Conservation (phyloP, 2,329 filamentous ascomycete species). For the Aspergillus sp. region DNA sequence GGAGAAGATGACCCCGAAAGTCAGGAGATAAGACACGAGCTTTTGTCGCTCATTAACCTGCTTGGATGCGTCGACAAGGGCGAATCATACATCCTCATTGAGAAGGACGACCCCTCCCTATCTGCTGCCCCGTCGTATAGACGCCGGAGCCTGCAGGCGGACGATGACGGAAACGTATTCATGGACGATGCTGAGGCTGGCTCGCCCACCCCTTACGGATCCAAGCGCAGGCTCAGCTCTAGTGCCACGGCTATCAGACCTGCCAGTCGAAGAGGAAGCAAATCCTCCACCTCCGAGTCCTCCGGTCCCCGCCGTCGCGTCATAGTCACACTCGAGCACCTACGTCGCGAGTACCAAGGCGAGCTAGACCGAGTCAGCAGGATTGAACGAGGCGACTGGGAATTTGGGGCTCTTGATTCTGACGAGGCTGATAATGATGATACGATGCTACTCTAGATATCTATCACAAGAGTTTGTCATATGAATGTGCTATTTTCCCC, state of each 20-base stretch:
- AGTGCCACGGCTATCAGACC: slow-evolving; percentile 23
- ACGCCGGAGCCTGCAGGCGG: slow-evolving; percentile 44
- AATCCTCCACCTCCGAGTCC: slow-evolving; percentile 14
- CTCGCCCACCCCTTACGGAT: slow-evolving; percentile 16
- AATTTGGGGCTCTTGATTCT: slow-evolving; percentile 55
- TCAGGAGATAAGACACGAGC: slow-evolving; percentile 63
- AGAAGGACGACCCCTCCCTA: slow-evolving; percentile 37
- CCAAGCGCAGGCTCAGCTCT: slow-evolving; percentile 21
- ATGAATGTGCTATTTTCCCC: slow-evolving; percentile 1
- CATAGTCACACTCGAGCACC: slow-evolving; percentile 80
- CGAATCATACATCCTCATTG: slow-evolving; percentile 71
- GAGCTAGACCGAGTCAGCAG: slow-evolving; percentile 86
- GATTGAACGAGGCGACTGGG: slow-evolving; percentile 87
- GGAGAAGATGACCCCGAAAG: slow-evolving; percentile 50
- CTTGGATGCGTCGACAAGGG: slow-evolving; percentile 79
- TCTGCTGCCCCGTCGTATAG: slow-evolving; percentile 40
- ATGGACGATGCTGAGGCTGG: slow-evolving; percentile 37
- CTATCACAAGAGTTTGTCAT: slow-evolving; percentile 1
- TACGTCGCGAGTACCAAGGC: slow-evolving; percentile 83
- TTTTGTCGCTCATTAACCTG: slow-evolving; percentile 89
- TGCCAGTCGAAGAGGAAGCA: slow-evolving; percentile 21
- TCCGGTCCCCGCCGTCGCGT: slow-evolving; percentile 57
- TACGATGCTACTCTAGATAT: slow-evolving; percentile 32
- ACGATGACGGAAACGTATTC: slow-evolving; percentile 40
- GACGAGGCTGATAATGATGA: slow-evolving; percentile 35